Evolutionary conservation across 768 basidiomycete genomes (phyloP).

Genomic region (Lactarius hatsudake): DNA sequence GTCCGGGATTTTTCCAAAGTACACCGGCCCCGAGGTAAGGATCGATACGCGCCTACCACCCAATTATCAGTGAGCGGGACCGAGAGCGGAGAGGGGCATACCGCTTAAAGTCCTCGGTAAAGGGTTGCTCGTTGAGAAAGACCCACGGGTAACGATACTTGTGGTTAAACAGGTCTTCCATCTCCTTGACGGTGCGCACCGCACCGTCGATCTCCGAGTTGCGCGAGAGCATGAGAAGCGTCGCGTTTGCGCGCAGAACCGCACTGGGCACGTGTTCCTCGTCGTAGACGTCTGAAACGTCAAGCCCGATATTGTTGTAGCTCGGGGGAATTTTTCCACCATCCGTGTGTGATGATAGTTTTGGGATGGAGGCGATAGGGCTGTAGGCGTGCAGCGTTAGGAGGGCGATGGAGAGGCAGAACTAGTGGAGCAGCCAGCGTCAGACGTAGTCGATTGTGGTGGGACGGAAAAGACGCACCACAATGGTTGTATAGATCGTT

Average conservation of each 20-base stretch:
- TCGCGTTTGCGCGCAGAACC: constrained; percentile 33
- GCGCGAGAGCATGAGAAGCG: constrained; percentile 53
- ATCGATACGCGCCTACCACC: constrained; percentile 31
- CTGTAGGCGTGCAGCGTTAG: not conserved
- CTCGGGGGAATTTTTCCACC: not conserved
- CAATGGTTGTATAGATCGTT: not conserved
- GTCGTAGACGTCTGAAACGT: not conserved
- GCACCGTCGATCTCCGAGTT: constrained; percentile 62
- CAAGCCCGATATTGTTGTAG: not conserved
- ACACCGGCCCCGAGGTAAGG: constrained; percentile 36
- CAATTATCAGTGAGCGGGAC: not conserved
- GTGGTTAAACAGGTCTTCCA: constrained; percentile 87
- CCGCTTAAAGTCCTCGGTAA: constrained; percentile 72
- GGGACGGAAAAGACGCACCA: not conserved
- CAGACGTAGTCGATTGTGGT: not conserved
- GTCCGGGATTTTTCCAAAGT: constrained; percentile 44
- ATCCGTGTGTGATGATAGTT: not conserved
- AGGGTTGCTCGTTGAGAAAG: constrained; percentile 83
- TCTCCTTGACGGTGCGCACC: constrained; percentile 61
- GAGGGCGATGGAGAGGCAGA: not conserved
- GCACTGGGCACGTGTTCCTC: not conserved
- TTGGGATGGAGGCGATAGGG: not conserved
- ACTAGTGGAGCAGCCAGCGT: not conserved
- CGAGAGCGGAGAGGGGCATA: constrained; percentile 31
- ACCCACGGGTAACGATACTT: constrained; percentile 82